A percentile compares a stretch with the other conserved stretches of the same genome.
Conservation (phyloP, 805 yeast species). For the Yamadazyma takamatsuzukensis region DNA sequence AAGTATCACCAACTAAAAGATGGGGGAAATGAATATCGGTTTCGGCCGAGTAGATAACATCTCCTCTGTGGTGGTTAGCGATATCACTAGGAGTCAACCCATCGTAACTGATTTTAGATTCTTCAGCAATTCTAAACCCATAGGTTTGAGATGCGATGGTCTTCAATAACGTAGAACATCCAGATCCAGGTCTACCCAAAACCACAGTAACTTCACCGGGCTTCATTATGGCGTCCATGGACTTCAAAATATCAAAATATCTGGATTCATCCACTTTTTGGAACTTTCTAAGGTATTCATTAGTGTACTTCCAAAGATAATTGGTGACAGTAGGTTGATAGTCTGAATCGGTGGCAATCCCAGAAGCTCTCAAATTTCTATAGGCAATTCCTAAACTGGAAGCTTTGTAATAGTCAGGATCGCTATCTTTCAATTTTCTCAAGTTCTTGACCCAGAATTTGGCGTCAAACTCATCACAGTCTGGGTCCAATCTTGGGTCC, state of each 20-base stretch:
- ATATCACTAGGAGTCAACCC: constrained; percentile 28
- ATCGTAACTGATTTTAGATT: constrained; percentile 29
- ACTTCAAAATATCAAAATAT: constrained; percentile 24
- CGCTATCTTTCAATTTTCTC: constrained; percentile 45
- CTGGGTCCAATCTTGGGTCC: constrained; percentile 50
- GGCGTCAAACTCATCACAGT: constrained; percentile 48
- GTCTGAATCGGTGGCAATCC: constrained; percentile 61
- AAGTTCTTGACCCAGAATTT: constrained; percentile 61
- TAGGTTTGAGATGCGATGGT: constrained; percentile 33
- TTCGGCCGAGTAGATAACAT: constrained; percentile 45
- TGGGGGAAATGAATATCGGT: constrained; percentile 55
- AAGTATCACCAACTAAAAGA: constrained; percentile 51
- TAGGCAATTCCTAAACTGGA: constrained; percentile 53
- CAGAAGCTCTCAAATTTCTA: constrained; percentile 51
- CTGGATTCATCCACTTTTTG: constrained; percentile 10
- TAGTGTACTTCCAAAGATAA: constrained; percentile 20
- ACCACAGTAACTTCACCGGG: constrained; percentile 39
- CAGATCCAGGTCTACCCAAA: constrained; percentile 39
- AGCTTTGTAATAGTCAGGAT: constrained; percentile 59
- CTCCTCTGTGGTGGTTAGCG: constrained; percentile 27
- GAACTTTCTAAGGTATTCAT: constrained; percentile 4
- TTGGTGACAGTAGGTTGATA: constrained; percentile 56
- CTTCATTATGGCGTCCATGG: constrained; percentile 33
- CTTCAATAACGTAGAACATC: constrained; percentile 36
- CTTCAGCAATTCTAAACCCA: constrained; percentile 30